A percentile compares a stretch with the other conserved stretches of the same genome.
Evolutionary conservation across 2,329 filamentous ascomycete genomes (phyloP).

Genomic region (Dactylonectria estremocensis): DNA sequence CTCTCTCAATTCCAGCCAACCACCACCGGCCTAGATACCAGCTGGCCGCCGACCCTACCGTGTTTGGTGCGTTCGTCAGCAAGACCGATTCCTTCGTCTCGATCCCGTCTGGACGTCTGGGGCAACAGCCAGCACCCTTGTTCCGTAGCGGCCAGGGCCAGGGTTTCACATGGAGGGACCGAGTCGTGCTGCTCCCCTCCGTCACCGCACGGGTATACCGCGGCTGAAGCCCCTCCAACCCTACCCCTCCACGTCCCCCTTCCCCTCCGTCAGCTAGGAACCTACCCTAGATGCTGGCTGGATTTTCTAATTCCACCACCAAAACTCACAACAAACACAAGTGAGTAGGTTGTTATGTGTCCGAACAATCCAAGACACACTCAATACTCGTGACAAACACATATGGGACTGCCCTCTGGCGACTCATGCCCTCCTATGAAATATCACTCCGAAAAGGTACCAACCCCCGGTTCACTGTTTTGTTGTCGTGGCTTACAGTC

Average conservation of each 20-base stretch:
- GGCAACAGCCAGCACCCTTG: background rate
- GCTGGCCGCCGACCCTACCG: constrained; percentile 6
- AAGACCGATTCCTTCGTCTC: background rate
- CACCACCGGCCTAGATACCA: background rate
- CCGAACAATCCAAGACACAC: background rate
- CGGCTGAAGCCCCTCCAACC: background rate
- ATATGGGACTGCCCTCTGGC: background rate
- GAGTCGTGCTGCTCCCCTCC: background rate
- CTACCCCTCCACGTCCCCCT: too few relatives aligned
- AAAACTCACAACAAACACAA: background rate
- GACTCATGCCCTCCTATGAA: background rate
- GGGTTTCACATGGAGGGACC: background rate
- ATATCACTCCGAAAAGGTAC: too few relatives aligned
- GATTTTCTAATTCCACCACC: background rate
- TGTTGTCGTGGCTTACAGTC: background rate
- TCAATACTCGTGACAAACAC: background rate
- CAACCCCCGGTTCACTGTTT: background rate
- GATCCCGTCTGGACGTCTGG: background rate
- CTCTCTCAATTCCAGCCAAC: constrained; percentile 13
- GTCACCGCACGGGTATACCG: background rate
- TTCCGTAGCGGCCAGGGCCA: background rate
- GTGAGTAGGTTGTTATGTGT: background rate
- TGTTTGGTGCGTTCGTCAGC: constrained; percentile 20
- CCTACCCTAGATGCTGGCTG: background rate
- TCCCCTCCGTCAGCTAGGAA: background rate